Evolutionary conservation across 805 yeast species (phyloP), one percentile per base, ranked within the genome.

Genomic region (Starmera amethionina): DNA sequence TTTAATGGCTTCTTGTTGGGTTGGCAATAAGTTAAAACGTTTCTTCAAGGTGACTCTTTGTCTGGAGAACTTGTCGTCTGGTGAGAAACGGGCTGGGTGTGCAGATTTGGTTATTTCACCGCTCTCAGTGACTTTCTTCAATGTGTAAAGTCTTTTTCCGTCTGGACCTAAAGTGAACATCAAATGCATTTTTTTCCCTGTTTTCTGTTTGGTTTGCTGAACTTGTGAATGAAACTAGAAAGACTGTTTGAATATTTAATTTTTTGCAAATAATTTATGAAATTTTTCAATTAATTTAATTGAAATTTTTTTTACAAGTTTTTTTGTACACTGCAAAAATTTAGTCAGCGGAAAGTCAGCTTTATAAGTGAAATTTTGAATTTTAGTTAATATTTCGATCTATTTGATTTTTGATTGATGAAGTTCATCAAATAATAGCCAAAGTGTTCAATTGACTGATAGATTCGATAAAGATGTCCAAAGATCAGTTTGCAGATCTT

Each of bases 61-160:
- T 73, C 97, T 83, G 37, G 98, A 93, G 73, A 87, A 90, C 70
- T 93, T 93, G 77, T 93, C 99, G 64, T 93, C 99, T 53, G 99
- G 99, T 30, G 98, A 93, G 66, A 93, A 93, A 69, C 99, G 82
- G 40, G 99, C 98, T 47, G 99, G 99, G 66, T 93, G 99, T 34
- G 98, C 98, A 51, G 96, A 84, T 72, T 88, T 87, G 60, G 99
- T 94, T 71, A 90, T 88, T 64, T 88, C 96, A 46, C 98, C 97
- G 8, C 71, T 66, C 46, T 73, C 88, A 42, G 94, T 81, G 54
- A 60, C 49, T 71, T 93, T 93, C 64, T 85, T 71, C 52, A 93
- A 73, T 41, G 99, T 93, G 76, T 93, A 93, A 56, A 84, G 65
- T 67, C 99, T 83, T 75, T 90, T 90, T 55, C 98, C 98, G 54